Base-by-base conservation (phyloP, 306 rosid species). In the Begonia peltatifolia region DNA sequence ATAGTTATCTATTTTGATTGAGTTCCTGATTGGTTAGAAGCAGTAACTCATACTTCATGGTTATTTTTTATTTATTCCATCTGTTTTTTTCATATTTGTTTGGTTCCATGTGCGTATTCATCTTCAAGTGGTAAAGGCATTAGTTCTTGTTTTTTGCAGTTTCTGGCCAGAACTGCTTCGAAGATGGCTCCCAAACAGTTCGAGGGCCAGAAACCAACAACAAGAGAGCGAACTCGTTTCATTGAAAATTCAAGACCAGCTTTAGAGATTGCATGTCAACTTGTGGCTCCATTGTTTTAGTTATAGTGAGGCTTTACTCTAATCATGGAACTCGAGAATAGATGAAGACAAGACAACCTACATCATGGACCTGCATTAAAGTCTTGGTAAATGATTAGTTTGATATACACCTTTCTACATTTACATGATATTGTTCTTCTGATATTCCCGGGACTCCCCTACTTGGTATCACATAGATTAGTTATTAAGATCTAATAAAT, bases 301-400 rank as follows among this genome's bases (percentile, higher is more conserved):
- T 30, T 30, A 4, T 14, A 10, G 48, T 7, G 4, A 10, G 48
- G 14, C 14, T 11, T 44, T 44, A 44, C 14, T 55, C 60, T 51
- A 30, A 30, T 30, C 69, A 13, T 59, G 44, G 17, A 50, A 54
- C 38, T 59, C 56, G 55, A 25, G 53, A 2, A 63, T 30, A 64
- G 49, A 59, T 49, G 51, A 15, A 60, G 42, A 51, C 20, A 47
- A 50, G 52, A 67, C 66, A 56, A 56, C 54, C 42, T 42, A 11
- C 48, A 50, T 14, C 60, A 41, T 47, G 38, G 54, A 12, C 63
- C 62, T 15, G 42, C 43, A 9, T 20, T 41, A 66, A 44, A n/a
- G 12, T 8, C 48, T 44, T 10, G 48, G 48, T 44, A 44, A 44
- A 10, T 12, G 14, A n/a, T 44, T 44, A n/a, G 14, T 44, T 44